Evolutionary conservation across 202 grass and related monocot genomes (phyloP).

Genomic region (Carex arenaria): DNA sequence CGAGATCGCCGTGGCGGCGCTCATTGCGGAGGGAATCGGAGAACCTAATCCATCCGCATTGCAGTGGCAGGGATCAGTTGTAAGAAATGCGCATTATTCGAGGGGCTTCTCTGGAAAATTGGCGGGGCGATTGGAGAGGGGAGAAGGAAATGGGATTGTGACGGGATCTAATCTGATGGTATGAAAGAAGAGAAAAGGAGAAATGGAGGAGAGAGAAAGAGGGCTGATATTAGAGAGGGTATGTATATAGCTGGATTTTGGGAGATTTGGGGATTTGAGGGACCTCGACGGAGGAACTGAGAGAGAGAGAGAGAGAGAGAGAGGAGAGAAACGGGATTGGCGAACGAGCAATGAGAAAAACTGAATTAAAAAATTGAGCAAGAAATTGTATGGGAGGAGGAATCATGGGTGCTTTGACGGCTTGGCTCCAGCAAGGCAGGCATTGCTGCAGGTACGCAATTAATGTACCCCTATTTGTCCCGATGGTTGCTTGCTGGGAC

Average conservation of each 20-base stretch:
- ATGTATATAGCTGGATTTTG: not conserved
- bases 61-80: not conserved
- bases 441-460: not conserved
- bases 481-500: not conserved
- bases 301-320: not conserved
- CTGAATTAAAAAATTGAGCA: not conserved
- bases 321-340: not conserved
- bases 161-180: not conserved
- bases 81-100: slow-evolving; percentile 20
- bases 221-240: slow-evolving; percentile 23
- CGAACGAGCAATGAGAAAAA: not conserved
- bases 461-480: not conserved
- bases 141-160: slow-evolving; percentile 32
- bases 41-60: slow-evolving; percentile 33
- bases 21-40: slow-evolving; percentile 7
- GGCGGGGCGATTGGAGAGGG: slow-evolving; percentile 16
- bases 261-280: not conserved
- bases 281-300: not conserved
- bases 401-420: slow-evolving; percentile 21
- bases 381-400: slow-evolving; percentile 1
- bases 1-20: slow-evolving; percentile 18
- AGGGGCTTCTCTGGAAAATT: slow-evolving; percentile 1
- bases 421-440: not conserved
- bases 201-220: slow-evolving; percentile 8
- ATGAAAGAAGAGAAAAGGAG: slow-evolving; percentile 10